Evolutionary conservation across 2,329 filamentous ascomycete genomes (phyloP), one percentile per base, ranked within the genome.

Genomic region (Cercospora zeina): DNA sequence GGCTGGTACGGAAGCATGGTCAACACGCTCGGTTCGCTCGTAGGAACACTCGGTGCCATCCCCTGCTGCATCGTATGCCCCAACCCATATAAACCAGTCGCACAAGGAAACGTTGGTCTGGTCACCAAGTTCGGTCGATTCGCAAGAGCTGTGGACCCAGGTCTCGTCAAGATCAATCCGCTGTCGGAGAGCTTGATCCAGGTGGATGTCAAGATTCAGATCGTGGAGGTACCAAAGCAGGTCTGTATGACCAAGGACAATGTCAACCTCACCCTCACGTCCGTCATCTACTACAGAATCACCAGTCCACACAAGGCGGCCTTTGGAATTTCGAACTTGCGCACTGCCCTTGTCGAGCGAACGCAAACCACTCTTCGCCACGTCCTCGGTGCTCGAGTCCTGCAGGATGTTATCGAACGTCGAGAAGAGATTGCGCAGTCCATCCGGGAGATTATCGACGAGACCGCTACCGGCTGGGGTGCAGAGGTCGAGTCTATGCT

Each of bases 161-260:
- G 95, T 75, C 87, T 99, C 33, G 91, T 97, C 77, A 96, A 96
- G 82, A 88, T 99, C 82, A 99, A 99, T 80, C 93, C 93, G 2
- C 86, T 97, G 59, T 93, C 89, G 72, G 95, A 99, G 82, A 86
- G 83, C 62, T 84, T 99, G 45, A 88, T 91, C 69, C 91, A 96
- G 72, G 89, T 99, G 74, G 95, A 99, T 77, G 95, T 99, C 80
- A 99, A 97, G 87, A 97, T 97, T 71, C 95, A 99, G 80, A 97
- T 96, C 68, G 91, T 96, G 50, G 89, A 99, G 82, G 54, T 56
- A 56, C 93, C 93, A 16, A 87, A 93, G 79, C 95, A 99, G 79
- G 87, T 93, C 65, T 97, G 95, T 83, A 99, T 99, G 93, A 99
- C 95, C 77, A 97, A 97, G 81, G 95, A 99, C 83, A 99, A 99